Conservation (phyloP, 2,329 filamentous ascomycete genomes). For the Arachnopeziza araneosa region DNA sequence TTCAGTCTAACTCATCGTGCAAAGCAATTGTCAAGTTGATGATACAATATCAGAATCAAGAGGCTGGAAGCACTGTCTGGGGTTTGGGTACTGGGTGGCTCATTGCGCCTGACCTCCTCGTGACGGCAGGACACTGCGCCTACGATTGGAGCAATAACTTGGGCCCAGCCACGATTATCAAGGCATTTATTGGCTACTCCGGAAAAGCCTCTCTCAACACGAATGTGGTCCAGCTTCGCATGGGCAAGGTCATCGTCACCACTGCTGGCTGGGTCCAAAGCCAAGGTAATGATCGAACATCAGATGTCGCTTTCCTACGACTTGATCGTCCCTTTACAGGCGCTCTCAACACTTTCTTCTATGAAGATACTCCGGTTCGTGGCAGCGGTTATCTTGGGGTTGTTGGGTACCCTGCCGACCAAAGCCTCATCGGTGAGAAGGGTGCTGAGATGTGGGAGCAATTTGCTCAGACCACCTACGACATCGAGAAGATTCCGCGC, state of each 20-base stretch:
- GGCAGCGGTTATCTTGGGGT: neutral
- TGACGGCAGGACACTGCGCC: conserved; percentile 5
- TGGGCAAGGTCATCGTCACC: neutral
- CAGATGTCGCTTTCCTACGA: neutral
- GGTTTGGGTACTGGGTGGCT: conserved; percentile 6
- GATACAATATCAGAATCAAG: neutral
- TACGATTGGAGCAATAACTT: conserved; percentile 1
- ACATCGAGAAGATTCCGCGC: neutral
- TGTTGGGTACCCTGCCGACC: neutral
- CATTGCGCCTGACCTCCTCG: conserved; percentile 4
- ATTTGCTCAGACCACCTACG: neutral
- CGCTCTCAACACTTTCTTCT: neutral
- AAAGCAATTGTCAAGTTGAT: neutral
- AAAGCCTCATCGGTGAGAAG: neutral
- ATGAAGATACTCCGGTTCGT: neutral
- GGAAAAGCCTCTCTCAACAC: neutral
- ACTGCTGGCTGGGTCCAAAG: neutral
- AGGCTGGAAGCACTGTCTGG: neutral
- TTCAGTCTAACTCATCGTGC: neutral
- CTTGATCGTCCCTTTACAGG: neutral
- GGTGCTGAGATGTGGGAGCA: neutral
- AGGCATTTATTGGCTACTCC: conserved; percentile 2
- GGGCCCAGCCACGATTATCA: neutral
- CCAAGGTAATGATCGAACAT: neutral
- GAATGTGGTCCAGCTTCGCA: neutral